Conservation (phyloP, 176 grass and related monocot species). For the Dactylis glomerata region DNA sequence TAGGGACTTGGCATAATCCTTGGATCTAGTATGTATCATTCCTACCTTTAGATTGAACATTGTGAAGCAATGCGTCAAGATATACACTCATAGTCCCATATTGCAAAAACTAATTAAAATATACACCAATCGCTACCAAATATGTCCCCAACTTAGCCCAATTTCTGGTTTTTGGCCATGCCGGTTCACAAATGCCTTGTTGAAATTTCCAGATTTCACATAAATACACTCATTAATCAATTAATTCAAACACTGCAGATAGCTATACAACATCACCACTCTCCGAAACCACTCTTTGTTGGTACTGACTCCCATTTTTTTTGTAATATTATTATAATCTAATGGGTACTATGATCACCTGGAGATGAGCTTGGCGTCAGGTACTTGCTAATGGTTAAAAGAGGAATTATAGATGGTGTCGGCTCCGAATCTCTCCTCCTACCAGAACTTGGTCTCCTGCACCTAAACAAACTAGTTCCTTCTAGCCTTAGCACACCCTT, state of each 20-base stretch:
- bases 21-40: background rate
- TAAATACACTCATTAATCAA: background rate
- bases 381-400: background rate
- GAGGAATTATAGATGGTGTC: background rate
- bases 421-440: background rate
- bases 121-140: background rate
- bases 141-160: background rate
- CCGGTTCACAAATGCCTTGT: background rate
- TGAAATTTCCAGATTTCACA: background rate
- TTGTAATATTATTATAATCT: background rate
- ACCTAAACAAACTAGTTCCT: background rate
- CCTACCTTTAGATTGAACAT: background rate
- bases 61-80: background rate
- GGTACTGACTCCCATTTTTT: background rate
- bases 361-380: background rate
- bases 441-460: background rate
- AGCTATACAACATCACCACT: background rate
- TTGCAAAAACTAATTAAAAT: background rate
- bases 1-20: background rate
- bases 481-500: background rate
- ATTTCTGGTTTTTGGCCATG: background rate
- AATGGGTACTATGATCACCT: background rate
- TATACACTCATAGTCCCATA: background rate
- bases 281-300: background rate
- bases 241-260: background rate